Conservation (phyloP, 345 rosid species). For the Sonneratia caseolaris region DNA sequence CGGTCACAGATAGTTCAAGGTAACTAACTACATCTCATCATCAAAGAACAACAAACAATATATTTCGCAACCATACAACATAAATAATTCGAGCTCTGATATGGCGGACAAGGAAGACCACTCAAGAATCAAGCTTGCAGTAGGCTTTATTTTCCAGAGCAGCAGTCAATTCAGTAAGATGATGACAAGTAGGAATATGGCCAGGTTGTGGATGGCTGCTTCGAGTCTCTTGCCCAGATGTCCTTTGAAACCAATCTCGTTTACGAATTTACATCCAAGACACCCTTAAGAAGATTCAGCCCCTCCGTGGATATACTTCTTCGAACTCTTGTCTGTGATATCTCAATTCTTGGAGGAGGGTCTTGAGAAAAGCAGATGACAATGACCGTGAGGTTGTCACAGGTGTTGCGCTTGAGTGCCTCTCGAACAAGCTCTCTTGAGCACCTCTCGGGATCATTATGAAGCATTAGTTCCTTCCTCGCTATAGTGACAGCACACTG, state of each 20-base stretch:
- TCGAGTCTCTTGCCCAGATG: not conserved
- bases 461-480: slow-evolving; percentile 79
- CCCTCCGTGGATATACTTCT: slow-evolving; percentile 90
- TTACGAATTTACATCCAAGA: slow-evolving; percentile 56
- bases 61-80: not conserved
- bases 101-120: not conserved
- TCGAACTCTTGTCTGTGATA: slow-evolving; percentile 49
- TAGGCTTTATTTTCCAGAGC: not conserved
- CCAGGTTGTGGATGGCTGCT: not conserved
- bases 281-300: slow-evolving; percentile 71
- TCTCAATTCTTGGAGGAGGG: slow-evolving; percentile 80
- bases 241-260: not conserved
- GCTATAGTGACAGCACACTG: slow-evolving; percentile 82
- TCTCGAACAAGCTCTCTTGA: slow-evolving; percentile 83
- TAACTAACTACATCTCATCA: not conserved
- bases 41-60: not conserved
- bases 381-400: slow-evolving; percentile 79
- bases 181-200: not conserved
- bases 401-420: slow-evolving; percentile 66
- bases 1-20: not conserved
- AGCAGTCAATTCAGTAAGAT: not conserved
- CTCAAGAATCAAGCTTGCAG: not conserved
- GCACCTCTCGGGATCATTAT: slow-evolving; percentile 94
- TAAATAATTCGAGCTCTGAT: not conserved
- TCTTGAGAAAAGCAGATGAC: slow-evolving; percentile 74